A percentile compares a stretch with the other conserved stretches of the same genome.
Evolutionary conservation across 768 basidiomycete genomes (phyloP).

Genomic region (Boletellus ananas): DNA sequence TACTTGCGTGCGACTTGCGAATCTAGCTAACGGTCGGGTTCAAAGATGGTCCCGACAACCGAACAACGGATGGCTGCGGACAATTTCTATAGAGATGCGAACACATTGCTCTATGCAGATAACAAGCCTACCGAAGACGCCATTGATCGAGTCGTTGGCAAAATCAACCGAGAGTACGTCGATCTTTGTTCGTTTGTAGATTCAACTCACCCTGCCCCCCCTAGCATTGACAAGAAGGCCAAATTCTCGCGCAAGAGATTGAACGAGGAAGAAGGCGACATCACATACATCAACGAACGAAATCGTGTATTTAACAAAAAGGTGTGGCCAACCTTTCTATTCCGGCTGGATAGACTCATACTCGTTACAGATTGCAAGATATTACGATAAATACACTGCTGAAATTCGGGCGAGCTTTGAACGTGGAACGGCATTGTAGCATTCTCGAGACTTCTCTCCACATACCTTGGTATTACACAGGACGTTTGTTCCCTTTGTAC

Average conservation of each 20-base stretch:
- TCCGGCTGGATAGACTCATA: background rate
- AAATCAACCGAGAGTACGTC: conserved; percentile 91
- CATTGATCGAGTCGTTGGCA: conserved; percentile 85
- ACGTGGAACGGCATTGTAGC: conserved; percentile 87
- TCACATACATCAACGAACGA: conserved; percentile 99
- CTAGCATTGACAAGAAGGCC: conserved; percentile 82
- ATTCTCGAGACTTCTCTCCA: background rate
- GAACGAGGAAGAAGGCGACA: conserved; percentile 93
- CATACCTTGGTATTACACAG: conserved; percentile 12
- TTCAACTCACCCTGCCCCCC: background rate
- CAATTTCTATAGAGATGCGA: conserved; percentile 88
- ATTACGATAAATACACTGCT: conserved; percentile 95
- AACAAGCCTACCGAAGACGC: conserved; percentile 95
- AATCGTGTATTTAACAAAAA: conserved; percentile 99
- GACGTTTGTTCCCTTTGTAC: conserved; percentile 7
- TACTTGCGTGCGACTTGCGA: conserved; percentile 1
- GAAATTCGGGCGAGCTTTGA: conserved; percentile 98
- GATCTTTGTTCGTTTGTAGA: background rate
- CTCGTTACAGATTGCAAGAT: conserved; percentile 71
- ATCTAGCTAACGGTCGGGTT: conserved; percentile 9
- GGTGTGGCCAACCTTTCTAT: conserved; percentile 37
- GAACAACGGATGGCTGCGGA: conserved; percentile 71
- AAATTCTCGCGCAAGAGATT: conserved; percentile 86
- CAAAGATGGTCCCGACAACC: conserved; percentile 49
- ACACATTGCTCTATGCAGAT: conserved; percentile 90